phyloP scores from a whole-genome alignment of 2,329 filamentous ascomycete genomes.

The Penicillium crustosum region DNA sequence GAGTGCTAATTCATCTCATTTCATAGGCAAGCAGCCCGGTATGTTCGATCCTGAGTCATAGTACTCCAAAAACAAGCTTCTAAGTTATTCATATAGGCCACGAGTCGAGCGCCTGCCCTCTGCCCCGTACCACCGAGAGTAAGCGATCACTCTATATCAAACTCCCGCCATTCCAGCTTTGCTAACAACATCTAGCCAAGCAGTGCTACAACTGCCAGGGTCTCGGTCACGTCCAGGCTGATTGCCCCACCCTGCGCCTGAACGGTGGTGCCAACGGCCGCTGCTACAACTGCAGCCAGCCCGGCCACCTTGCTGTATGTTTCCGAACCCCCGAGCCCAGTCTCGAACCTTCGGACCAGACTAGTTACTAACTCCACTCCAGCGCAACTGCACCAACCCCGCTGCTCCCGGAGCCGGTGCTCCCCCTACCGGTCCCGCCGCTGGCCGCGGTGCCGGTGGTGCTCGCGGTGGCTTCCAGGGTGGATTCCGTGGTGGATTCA shows the following conservation, averaged over 20 bases:
- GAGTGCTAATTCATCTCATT: slow-evolving; percentile 21
- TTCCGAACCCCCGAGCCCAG: neutral
- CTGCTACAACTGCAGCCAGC: slow-evolving; percentile 95
- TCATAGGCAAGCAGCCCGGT: slow-evolving; percentile 49
- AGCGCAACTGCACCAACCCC: slow-evolving; percentile 68
- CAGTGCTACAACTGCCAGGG: slow-evolving; percentile 99
- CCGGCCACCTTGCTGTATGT: slow-evolving; percentile 85
- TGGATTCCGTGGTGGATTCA: slow-evolving; percentile 70
- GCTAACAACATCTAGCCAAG: slow-evolving; percentile 63
- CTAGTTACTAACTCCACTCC: slow-evolving; percentile 6
- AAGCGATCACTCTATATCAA: slow-evolving; percentile 37
- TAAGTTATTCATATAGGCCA: slow-evolving; percentile 60
- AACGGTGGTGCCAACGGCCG: slow-evolving; percentile 77
- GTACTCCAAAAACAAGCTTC: slow-evolving; percentile 13
- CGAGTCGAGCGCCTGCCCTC: slow-evolving; percentile 96
- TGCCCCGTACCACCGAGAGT: slow-evolving; percentile 92
- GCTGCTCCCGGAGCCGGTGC: slow-evolving; percentile 63
- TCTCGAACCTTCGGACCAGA: neutral
- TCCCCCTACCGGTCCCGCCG: slow-evolving; percentile 35
- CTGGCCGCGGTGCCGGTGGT: slow-evolving; percentile 64
- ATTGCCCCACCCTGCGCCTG: slow-evolving; percentile 93
- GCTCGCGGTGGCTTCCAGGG: slow-evolving; percentile 65
- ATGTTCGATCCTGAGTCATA: slow-evolving; percentile 23
- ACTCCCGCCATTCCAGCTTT: slow-evolving; percentile 16
- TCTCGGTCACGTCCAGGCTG: slow-evolving; percentile 95